Evolutionary conservation across 1,284 basidiomycete genomes (phyloP), one percentile per base, ranked within the genome.

Genomic region (Violaceomyces palustris): DNA sequence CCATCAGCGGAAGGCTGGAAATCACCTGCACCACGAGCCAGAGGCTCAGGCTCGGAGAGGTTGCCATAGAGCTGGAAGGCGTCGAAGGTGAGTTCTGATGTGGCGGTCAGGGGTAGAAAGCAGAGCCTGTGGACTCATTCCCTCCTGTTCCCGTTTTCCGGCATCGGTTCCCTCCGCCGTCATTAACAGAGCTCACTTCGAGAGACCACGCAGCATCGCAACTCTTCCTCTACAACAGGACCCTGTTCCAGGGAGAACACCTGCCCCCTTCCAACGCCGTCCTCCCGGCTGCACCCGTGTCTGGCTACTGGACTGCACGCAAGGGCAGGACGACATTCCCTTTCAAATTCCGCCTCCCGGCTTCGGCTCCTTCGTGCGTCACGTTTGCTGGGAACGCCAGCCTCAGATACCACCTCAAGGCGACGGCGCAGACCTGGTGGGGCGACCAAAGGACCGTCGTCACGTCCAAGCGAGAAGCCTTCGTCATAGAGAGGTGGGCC

Each of bases 261-360:
- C 45, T 69, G 5, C 66, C 66, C 9, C 66, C 66, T 17, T 69
- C 62, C 9, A 69, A 69, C 25, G 66, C 66, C 15, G 66, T 67
- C 11, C 25, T 65, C 4, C 66, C 66, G 17, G 40, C 62, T 12
- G 60, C 64, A 15, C 66, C 66, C 28, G 26, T 50, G 44, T 48
- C 53, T 12, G 64, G 64, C 19, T 63, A 67, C 39, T 69, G 66
- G 66, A 54, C 64, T 6, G 64, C 66, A 6, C 45, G 66, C 15
- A 69, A 69, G 27, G 66, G 66, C 23, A 50, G 58, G 19, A 69
- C 66, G 3, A 55, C 66, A 2, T 69, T 69, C 29, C 62, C 66
- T 1, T 69, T 69, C 34, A 50, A 50, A 33, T 67, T 67, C 45
- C 52, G 47, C n/a, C 28, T 69, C 19, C 66, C 66, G 4, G 35